Percentiles rank a stretch among this genome's conserved stretches.
Evolutionary conservation across 805 yeast species (phyloP).

Genomic region (Brettanomyces custersianus): DNA sequence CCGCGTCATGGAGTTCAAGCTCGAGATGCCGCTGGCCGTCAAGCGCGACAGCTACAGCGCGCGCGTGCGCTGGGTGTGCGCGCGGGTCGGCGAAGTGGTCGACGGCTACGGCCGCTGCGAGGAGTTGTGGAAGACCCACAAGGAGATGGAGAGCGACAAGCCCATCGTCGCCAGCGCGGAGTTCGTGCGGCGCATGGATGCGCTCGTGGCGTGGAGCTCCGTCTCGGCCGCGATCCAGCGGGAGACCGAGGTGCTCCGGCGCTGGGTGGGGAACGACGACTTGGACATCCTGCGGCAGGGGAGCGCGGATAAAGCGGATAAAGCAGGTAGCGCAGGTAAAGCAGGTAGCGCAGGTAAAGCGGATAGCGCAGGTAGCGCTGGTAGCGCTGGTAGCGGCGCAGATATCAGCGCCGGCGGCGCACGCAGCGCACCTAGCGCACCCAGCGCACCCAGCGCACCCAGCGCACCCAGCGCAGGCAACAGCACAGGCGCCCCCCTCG

Average conservation of each 20-base stretch:
- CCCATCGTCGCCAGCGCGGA: slow-evolving; percentile 59
- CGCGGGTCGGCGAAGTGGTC: slow-evolving; percentile 48
- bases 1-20: slow-evolving; percentile 55
- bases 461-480: neutral
- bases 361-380: neutral
- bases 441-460: too few species aligned
- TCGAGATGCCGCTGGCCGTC: slow-evolving; percentile 32
- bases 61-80: slow-evolving; percentile 27
- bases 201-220: slow-evolving; percentile 77
- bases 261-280: slow-evolving; percentile 82
- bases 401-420: neutral
- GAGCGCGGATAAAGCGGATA: neutral
- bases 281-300: slow-evolving; percentile 46
- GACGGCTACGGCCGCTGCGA: slow-evolving; percentile 59
- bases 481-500: slow-evolving; percentile 31
- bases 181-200: slow-evolving; percentile 60
- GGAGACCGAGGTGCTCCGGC: slow-evolving; percentile 49
- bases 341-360: neutral
- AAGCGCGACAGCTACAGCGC: slow-evolving; percentile 12
- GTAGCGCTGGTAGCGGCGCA: neutral
- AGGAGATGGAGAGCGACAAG: slow-evolving; percentile 71
- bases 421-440: neutral
- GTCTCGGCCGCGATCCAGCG: slow-evolving; percentile 60
- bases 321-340: neutral
- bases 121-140: slow-evolving; percentile 68